Base-by-base conservation (phyloP, 352 stramenopile genomes). In the Hyaloperonospora arabidopsidis region DNA sequence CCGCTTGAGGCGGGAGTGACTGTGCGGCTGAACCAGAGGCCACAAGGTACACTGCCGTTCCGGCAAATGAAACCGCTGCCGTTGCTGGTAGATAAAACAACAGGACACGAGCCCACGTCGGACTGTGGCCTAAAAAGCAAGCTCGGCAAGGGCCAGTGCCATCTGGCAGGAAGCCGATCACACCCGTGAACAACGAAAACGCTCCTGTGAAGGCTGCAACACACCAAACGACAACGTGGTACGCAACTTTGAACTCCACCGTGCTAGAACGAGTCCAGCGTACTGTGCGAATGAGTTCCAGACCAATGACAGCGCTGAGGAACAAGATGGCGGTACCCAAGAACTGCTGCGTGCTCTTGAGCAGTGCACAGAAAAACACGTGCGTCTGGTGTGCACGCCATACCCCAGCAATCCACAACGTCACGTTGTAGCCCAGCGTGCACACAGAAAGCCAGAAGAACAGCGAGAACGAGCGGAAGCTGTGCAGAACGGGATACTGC, bases 141-240 rank as follows among this genome's bases (percentile, higher is more conserved):
- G 63, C 45, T 46, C 68, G 68, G 49, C 75, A 85, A 2, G 79
- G 77, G 0, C 79, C 78, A 17, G 83, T 65, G 12, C 66, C 59
- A 45, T 87, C 75, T 0, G 81, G 81, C 3, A 89, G 45, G 50
- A 87, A 87, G 25, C 81, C 81, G 44, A 91, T 74, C 12, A 86
- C 73, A 23, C 76, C 71, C 1, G 68, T 82, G 12, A 80, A 54
- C 32, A 84, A 39, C 25, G 81, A 70, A 45, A 91, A 68, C 3
- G 72, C 53, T 0, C 74, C 70, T 1, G 67, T 70, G 14, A 70
- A 60, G 1, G 55, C 55, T 5, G 76, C 70, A 23, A 57, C 65
- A 36, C 62, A 62, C 77, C 77, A 90, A 29, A 78, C 79, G 17
- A 83, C 51, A 22, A 76, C 67, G 43, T 78, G 72, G 45, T 90